A percentile compares a stretch with the other conserved stretches of the same genome.
Evolutionary conservation across 208 protist genomes (phyloP).

Genomic region (Leishmania arabica): DNA sequence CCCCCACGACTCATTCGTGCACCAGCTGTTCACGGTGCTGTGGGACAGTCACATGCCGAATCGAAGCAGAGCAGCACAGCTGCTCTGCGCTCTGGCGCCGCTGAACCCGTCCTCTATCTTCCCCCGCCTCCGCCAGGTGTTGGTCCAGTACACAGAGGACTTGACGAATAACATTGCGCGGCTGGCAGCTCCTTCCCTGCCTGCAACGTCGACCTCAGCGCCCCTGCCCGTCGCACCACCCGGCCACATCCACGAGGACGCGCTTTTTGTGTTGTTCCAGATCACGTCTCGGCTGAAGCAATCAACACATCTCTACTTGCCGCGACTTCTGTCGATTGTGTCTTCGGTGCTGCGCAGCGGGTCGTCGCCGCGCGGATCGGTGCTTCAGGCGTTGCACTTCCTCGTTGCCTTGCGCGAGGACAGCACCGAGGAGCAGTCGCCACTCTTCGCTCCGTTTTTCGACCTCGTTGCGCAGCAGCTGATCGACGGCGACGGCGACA

Average conservation of each 20-base stretch:
- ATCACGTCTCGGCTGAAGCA: conserved; percentile 26
- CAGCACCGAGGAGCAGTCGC: conserved; percentile 54
- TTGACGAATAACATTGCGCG: conserved; percentile 27
- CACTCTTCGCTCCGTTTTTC: conserved; percentile 67
- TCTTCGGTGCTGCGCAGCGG: conserved; percentile 32
- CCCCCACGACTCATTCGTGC: conserved; percentile 57
- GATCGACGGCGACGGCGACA: conserved; percentile 61
- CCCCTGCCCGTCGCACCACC: conserved; percentile 24
- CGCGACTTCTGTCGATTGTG: conserved; percentile 30
- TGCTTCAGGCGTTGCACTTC: conserved; percentile 64
- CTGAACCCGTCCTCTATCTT: conserved; percentile 59
- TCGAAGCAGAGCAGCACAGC: conserved; percentile 54
- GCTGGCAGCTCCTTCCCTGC: neutral
- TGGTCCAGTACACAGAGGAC: conserved; percentile 58
- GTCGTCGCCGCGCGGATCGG: conserved; percentile 35
- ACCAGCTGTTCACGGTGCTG: conserved; percentile 65
- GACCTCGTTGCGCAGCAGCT: conserved; percentile 65
- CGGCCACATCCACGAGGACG: conserved; percentile 22
- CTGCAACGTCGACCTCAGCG: conserved; percentile 33
- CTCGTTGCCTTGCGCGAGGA: conserved; percentile 75
- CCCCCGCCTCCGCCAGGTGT: conserved; percentile 65
- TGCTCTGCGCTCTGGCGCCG: conserved; percentile 67
- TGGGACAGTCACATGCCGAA: conserved; percentile 71
- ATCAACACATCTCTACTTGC: conserved; percentile 27
- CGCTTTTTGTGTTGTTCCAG: conserved; percentile 22